Conservation (phyloP, 2,329 filamentous ascomycete genomes). For the Sporothrix curviconia region DNA sequence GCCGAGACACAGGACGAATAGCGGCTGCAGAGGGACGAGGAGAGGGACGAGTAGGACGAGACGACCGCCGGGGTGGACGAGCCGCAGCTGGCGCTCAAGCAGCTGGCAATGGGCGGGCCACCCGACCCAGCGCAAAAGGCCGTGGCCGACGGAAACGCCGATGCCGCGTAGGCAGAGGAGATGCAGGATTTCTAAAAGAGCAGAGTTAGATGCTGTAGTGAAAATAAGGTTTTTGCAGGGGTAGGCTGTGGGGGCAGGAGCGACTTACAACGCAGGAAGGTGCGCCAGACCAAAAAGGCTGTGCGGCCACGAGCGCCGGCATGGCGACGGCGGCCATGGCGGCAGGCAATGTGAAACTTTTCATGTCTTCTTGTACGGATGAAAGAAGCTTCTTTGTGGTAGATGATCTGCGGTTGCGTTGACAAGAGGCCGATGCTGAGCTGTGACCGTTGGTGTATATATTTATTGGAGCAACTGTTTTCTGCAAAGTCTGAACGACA, state of each 20-base stretch:
- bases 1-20: conserved; percentile 34
- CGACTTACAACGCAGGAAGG: conserved; percentile 37
- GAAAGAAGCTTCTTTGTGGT: too few species aligned
- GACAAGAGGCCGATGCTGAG: too few species aligned
- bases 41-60: conserved; percentile 30
- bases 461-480: too few species aligned
- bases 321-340: conserved; percentile 24
- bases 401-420: too few species aligned
- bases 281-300: conserved; percentile 36
- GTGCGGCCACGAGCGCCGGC: conserved; percentile 25
- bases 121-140: conserved; percentile 25
- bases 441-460: too few species aligned
- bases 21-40: conserved; percentile 35
- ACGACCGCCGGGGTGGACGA: conserved; percentile 25
- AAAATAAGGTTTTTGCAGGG: neutral
- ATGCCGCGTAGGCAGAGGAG: conserved; percentile 32
- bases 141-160: conserved; percentile 28
- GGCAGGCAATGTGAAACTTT: conserved; percentile 19
- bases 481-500: too few species aligned
- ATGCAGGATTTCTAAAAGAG: conserved; percentile 34
- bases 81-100: conserved; percentile 27
- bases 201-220: neutral
- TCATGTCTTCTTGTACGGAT: too few species aligned
- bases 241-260: neutral
- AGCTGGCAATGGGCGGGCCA: conserved; percentile 23